Evolutionary conservation across 306 rosid species (phyloP).

Genomic region (Dryas alaskensis): DNA sequence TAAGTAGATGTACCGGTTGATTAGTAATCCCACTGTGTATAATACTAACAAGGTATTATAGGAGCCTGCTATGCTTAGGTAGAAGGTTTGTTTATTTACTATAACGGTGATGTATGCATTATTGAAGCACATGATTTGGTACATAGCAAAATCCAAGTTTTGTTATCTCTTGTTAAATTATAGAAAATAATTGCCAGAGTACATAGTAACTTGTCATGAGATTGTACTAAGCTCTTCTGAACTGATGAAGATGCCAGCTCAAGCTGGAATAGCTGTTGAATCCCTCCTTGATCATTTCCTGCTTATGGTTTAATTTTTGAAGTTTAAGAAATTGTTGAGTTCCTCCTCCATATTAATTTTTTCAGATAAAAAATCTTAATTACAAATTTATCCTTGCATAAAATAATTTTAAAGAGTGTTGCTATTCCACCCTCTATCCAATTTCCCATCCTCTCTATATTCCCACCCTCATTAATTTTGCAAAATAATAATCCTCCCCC

Average conservation of each 20-base stretch:
- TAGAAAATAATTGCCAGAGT: slow-evolving; percentile 9
- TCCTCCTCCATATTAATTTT: no score
- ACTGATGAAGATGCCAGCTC: neutral
- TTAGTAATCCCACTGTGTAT: slow-evolving; percentile 34
- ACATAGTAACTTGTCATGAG: neutral
- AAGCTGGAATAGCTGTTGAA: neutral
- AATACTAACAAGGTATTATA: slow-evolving; percentile 29
- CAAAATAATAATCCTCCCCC: no score
- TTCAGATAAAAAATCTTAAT: no score
- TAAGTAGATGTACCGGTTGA: slow-evolving; percentile 24
- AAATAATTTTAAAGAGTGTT: no score
- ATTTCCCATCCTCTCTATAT: no score
- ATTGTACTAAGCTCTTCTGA: neutral
- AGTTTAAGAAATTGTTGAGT: no score
- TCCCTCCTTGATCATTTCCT: neutral
- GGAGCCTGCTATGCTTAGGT: slow-evolving; percentile 28
- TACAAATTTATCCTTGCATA: no score
- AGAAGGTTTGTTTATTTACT: slow-evolving; percentile 21
- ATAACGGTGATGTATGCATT: slow-evolving; percentile 11
- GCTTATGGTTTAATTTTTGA: neutral
- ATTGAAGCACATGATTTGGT: neutral
- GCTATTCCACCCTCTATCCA: no score
- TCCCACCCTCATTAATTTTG: no score
- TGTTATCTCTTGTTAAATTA: slow-evolving; percentile 10
- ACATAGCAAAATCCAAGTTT: slow-evolving; percentile 24